These are phyloP conservation scores for sweet orange (Citrus sinensis) DNA, from an alignment of 345 rosid genomes.

Conservation along the genomic window DVS_A1.0 CM039163.1:8488001-8488500, in stretches of 20 bases:
- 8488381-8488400: not conserved
- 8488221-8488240: not conserved
- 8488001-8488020: not conserved
- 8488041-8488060: not conserved
- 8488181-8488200: not conserved
- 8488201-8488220: not conserved
- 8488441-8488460: not conserved
- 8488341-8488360: not conserved
- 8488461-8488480: not conserved
- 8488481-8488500: not conserved
- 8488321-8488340: not conserved
- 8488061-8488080: not conserved
- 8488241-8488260: too few relatives aligned
- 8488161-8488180: not conserved
- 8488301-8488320: not conserved
- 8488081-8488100: not conserved
- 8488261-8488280: not conserved
- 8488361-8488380: not conserved
- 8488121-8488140: not conserved
- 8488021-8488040: not conserved
- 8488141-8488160: not conserved
- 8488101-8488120: not conserved
- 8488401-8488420: not conserved
- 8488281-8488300: not conserved
- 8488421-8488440: not conserved